A percentile compares a stretch with the other conserved stretches of the same genome.
Conservation (phyloP, 2,329 filamentous ascomycete species). For the Hypomyces perniciosus region DNA sequence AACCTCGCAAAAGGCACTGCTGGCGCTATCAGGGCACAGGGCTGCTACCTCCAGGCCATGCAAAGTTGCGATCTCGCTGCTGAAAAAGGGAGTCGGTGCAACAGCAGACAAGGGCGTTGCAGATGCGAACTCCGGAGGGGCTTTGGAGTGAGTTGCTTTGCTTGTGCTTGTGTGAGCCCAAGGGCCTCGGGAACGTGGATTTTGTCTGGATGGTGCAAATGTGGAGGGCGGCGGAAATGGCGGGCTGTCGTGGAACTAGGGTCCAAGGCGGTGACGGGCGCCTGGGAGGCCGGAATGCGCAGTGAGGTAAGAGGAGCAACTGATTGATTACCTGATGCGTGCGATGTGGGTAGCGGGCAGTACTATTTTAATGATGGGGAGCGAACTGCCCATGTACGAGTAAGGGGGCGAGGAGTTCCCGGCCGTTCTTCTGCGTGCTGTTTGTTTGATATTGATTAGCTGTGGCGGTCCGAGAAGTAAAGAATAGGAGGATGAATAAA, state of each 20-base stretch:
- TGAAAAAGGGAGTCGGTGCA: background rate
- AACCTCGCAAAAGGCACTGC: conserved; percentile 9
- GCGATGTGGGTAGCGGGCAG: no score
- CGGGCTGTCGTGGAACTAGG: conserved; percentile 12
- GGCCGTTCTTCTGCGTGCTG: background rate
- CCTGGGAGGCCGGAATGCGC: conserved; percentile 9
- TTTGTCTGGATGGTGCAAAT: background rate
- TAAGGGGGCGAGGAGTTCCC: background rate
- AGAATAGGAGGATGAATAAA: background rate
- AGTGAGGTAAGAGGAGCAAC: background rate
- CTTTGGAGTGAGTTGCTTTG: conserved; percentile 9
- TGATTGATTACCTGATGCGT: no score
- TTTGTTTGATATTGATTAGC: background rate
- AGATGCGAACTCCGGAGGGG: conserved; percentile 9
- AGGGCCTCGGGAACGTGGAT: background rate
- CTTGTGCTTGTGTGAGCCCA: conserved; percentile 3
- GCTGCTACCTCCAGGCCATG: background rate
- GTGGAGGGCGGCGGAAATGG: conserved; percentile 11
- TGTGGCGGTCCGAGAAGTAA: background rate
- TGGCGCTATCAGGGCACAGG: background rate
- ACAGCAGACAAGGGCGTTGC: background rate
- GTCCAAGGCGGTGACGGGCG: conserved; percentile 20
- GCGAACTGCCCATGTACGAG: background rate
- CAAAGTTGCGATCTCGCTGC: background rate
- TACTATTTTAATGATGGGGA: no score